phyloP scores from a whole-genome alignment of 208 protist species.

The Wallacemonas sp. region DNA sequence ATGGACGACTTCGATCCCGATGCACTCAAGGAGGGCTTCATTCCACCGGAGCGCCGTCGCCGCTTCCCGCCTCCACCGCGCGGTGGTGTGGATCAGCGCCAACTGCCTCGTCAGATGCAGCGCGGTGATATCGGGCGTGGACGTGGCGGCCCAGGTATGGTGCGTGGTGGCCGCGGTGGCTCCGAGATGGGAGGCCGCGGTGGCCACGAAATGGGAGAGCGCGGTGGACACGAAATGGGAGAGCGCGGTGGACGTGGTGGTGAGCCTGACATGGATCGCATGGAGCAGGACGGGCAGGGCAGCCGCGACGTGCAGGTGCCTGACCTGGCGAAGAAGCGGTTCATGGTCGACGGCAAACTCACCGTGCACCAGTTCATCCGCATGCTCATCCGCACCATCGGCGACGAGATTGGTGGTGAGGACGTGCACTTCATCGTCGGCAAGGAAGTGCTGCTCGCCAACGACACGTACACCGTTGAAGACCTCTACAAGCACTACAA shows the following conservation, averaged over 20 bases:
- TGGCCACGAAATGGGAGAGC: neutral
- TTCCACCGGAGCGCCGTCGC: too few species aligned
- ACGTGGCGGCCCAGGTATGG: neutral
- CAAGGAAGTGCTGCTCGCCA: conserved; percentile 2
- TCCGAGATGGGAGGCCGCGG: too few species aligned
- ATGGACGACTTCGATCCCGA: neutral
- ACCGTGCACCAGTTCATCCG: neutral
- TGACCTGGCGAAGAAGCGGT: conserved; percentile 6
- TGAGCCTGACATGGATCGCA: neutral
- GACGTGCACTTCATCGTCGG: conserved; percentile 6
- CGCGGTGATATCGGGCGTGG: neutral
- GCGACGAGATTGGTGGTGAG: conserved; percentile 5
- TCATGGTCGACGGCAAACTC: conserved; percentile 3
- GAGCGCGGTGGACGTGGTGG: conserved; percentile 2
- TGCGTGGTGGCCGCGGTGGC: too few species aligned
- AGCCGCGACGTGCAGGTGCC: conserved; percentile 4
- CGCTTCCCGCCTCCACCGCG: neutral
- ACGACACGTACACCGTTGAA: conserved; percentile 5
- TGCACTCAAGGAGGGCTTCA: neutral
- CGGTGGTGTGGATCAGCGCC: neutral
- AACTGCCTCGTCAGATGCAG: neutral
- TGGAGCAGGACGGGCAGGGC: neutral
- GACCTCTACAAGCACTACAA: conserved; percentile 12
- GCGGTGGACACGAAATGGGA: too few species aligned
- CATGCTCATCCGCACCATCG: conserved; percentile 2